phyloP scores from a whole-genome alignment of 2,329 filamentous ascomycete genomes.

The Massarina eburnea region DNA sequence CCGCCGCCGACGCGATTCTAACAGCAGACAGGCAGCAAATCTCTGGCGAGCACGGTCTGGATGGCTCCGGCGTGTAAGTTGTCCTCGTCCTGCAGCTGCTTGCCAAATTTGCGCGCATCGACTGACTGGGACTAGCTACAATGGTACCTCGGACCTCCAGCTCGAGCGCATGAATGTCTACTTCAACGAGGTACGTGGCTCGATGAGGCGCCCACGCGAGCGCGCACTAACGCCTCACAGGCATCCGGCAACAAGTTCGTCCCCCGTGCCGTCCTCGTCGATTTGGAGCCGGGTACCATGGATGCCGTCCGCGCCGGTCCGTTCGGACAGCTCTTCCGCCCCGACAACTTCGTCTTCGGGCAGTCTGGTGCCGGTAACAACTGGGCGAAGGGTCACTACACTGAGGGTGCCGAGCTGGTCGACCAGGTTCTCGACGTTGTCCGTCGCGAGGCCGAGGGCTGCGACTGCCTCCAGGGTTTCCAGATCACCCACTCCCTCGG shows the following conservation, averaged over 20 bases:
- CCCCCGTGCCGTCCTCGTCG: slow-evolving; percentile 97
- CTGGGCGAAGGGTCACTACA: slow-evolving; percentile 99
- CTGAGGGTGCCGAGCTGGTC: slow-evolving; percentile 97
- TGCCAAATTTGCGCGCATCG: not conserved
- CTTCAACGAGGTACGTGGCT: slow-evolving; percentile 78
- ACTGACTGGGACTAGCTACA: slow-evolving; percentile 67
- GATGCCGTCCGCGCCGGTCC: slow-evolving; percentile 97
- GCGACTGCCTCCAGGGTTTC: slow-evolving; percentile 99
- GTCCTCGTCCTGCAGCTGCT: not conserved
- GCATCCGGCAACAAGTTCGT: slow-evolving; percentile 99
- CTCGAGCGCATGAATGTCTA: slow-evolving; percentile 99
- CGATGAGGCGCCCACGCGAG: slow-evolving; percentile 3
- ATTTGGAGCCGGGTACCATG: slow-evolving; percentile 99
- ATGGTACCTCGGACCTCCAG: slow-evolving; percentile 97
- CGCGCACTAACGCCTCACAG: slow-evolving; percentile 51
- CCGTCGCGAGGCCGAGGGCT: slow-evolving; percentile 96
- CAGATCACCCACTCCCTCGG: slow-evolving; percentile 99
- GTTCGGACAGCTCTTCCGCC: slow-evolving; percentile 98
- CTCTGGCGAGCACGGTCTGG: slow-evolving; percentile 82
- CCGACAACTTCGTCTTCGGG: slow-evolving; percentile 99
- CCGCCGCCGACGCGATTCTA: slow-evolving; percentile 13
- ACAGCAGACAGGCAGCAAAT: slow-evolving; percentile 52
- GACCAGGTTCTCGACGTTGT: slow-evolving; percentile 98
- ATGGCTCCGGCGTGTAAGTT: slow-evolving; percentile 91
- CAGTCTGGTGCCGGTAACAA: slow-evolving; percentile 99